phyloP scores from a whole-genome alignment of 345 rosid genomes.

The Populus davidiana region DNA sequence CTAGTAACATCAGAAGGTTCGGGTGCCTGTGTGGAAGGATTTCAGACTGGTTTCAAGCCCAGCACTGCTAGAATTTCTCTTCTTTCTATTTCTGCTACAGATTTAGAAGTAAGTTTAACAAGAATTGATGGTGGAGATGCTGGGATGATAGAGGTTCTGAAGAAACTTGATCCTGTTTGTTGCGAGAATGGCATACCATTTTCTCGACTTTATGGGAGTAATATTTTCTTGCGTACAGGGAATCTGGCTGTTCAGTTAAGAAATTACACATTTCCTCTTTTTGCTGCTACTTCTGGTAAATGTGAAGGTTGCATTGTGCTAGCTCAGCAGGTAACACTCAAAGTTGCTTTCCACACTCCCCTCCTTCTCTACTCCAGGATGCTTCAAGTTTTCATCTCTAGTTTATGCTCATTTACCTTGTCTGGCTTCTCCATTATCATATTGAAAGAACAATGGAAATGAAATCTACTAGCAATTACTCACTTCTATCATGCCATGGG shows the following conservation, averaged over 20 bases:
- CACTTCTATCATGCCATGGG: neutral
- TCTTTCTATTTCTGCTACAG: slow-evolving; percentile 75
- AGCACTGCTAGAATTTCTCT: slow-evolving; percentile 73
- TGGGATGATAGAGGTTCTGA: slow-evolving; percentile 78
- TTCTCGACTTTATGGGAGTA: slow-evolving; percentile 88
- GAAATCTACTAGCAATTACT: neutral
- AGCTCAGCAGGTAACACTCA: slow-evolving; percentile 79
- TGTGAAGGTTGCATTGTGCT: slow-evolving; percentile 85
- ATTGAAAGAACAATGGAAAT: neutral
- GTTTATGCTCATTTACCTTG: slow-evolving; percentile 6
- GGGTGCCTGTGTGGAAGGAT: slow-evolving; percentile 73
- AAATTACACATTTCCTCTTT: slow-evolving; percentile 82
- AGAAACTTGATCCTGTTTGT: slow-evolving; percentile 81
- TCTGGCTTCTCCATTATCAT: slow-evolving; percentile 8
- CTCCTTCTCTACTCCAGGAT: neutral
- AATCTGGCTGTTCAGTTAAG: slow-evolving; percentile 63
- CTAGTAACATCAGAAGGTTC: slow-evolving; percentile 69
- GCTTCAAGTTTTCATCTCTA: slow-evolving; percentile 3
- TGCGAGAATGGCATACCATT: slow-evolving; percentile 71
- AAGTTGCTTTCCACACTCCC: slow-evolving; percentile 1
- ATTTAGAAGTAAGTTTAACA: slow-evolving; percentile 75
- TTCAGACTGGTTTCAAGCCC: slow-evolving; percentile 88
- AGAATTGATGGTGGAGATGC: slow-evolving; percentile 79
- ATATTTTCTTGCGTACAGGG: slow-evolving; percentile 54
- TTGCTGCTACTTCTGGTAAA: slow-evolving; percentile 72